Evolutionary conservation across 768 basidiomycete genomes (phyloP).

Genomic region (Multifurca ochricompacta): DNA sequence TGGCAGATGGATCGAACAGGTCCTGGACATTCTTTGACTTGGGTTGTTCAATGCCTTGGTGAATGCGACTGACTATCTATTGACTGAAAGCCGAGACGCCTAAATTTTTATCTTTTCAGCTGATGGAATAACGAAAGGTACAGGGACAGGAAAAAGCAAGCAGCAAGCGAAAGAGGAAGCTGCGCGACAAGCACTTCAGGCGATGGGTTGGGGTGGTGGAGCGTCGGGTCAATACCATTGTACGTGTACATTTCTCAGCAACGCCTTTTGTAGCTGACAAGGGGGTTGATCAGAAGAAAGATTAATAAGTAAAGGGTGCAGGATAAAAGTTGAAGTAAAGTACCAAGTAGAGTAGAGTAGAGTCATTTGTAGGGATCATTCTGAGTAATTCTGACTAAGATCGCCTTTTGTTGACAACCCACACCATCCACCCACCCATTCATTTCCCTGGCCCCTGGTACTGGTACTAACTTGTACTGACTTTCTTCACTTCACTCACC

Average conservation of each 20-base stretch:
- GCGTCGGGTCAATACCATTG: slow-evolving; percentile 2
- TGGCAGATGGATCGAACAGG: slow-evolving; percentile 56
- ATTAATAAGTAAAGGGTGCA: no score
- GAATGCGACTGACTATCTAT: slow-evolving; percentile 25
- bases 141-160: slow-evolving; percentile 59
- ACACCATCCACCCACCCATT: not conserved
- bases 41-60: slow-evolving; percentile 66
- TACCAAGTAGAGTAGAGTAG: not conserved
- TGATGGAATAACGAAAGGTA: slow-evolving; percentile 61
- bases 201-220: slow-evolving; percentile 62
- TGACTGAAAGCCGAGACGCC: not conserved
- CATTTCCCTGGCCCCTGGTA: not conserved
- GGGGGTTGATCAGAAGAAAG: not conserved
- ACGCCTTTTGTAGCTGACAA: not conserved
- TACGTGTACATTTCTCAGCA: not conserved
- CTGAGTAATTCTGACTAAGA: no score
- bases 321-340: not conserved
- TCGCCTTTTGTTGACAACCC: no score
- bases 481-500: not conserved
- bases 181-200: slow-evolving; percentile 59
- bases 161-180: slow-evolving; percentile 75
- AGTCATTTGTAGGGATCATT: no score
- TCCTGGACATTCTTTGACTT: slow-evolving; percentile 59
- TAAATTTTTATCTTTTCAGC: slow-evolving; percentile 33
- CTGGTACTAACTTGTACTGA: slow-evolving; percentile 9